These are phyloP conservation scores for Persicaria maculosa DNA, from an alignment of 148 eudicot species.

Conservation along the genomic window DNA sequence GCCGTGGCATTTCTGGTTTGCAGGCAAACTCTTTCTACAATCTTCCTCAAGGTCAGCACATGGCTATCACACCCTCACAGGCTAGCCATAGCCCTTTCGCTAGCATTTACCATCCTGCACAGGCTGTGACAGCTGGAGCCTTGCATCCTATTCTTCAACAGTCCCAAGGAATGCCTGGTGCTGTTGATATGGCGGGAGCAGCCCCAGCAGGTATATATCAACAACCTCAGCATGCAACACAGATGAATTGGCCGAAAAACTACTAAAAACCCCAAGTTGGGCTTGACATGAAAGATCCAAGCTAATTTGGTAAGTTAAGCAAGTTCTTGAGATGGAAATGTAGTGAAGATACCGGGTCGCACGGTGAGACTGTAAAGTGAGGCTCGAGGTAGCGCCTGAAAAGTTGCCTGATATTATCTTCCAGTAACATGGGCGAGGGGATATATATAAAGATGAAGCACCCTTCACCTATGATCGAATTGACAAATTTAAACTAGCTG, in stretches of 20 bases:
- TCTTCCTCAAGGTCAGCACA: constrained; percentile 55
- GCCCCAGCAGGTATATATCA: constrained; percentile 44
- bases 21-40: constrained; percentile 62
- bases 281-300: constrained; percentile 13
- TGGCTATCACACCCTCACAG: constrained; percentile 55
- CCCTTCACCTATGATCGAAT: constrained; percentile 12
- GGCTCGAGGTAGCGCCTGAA: neutral
- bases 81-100: constrained; percentile 47
- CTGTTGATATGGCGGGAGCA: constrained; percentile 52
- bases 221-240: constrained; percentile 63
- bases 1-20: constrained; percentile 57
- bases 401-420: constrained; percentile 17
- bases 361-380: constrained; percentile 10
- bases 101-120: constrained; percentile 58
- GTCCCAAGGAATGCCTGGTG: constrained; percentile 60
- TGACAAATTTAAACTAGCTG: neutral
- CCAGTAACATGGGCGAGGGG: constrained; percentile 18
- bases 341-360: constrained; percentile 16
- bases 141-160: constrained; percentile 69
- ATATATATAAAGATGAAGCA: constrained; percentile 19
- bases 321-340: constrained; percentile 13
- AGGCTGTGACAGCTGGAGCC: constrained; percentile 40
- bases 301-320: constrained; percentile 18
- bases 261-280: constrained; percentile 32
- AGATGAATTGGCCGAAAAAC: constrained; percentile 68